These are phyloP conservation scores for Hermanozyma aechmeae DNA, from an alignment of 805 yeast genomes.

Conservation along the genomic window DNA sequence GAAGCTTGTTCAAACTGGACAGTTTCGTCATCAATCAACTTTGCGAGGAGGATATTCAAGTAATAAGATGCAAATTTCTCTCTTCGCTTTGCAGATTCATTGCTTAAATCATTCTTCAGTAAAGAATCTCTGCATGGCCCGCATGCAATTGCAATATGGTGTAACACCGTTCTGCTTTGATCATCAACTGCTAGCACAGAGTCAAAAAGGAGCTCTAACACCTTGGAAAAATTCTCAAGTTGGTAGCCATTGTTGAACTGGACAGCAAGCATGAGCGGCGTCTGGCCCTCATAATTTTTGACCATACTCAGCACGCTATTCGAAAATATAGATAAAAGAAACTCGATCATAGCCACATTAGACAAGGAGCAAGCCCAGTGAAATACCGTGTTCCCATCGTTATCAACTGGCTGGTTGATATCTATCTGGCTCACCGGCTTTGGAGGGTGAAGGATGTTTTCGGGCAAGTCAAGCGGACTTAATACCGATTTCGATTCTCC, in stretches of 20 bases:
- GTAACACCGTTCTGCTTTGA: slow-evolving; percentile 31
- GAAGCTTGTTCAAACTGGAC: no score
- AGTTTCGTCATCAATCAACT: no score
- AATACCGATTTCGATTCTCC: no score
- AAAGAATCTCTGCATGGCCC: no score
- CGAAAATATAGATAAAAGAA: slow-evolving; percentile 50
- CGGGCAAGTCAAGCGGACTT: slow-evolving; percentile 17
- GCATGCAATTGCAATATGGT: slow-evolving; percentile 28
- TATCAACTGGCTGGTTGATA: slow-evolving; percentile 84
- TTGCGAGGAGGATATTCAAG: slow-evolving; percentile 27
- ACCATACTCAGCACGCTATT: slow-evolving; percentile 60
- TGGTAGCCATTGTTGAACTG: slow-evolving; percentile 31
- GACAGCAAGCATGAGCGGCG: slow-evolving; percentile 52
- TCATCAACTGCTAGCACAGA: slow-evolving; percentile 29
- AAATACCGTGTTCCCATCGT: slow-evolving; percentile 83
- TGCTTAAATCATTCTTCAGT: no score
- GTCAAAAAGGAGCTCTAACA: slow-evolving; percentile 26
- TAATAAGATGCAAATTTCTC: slow-evolving; percentile 31
- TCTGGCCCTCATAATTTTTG: slow-evolving; percentile 78
- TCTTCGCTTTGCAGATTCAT: slow-evolving; percentile 15
- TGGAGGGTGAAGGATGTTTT: slow-evolving; percentile 45
- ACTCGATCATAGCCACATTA: slow-evolving; percentile 55
- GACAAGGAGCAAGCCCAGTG: slow-evolving; percentile 97
- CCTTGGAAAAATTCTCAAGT: slow-evolving; percentile 25
- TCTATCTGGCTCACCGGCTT: slow-evolving; percentile 43